Evolutionary conservation across 2,329 filamentous ascomycete species (phyloP), one percentile per base, ranked within the genome.

Genomic region (Diaporthe vaccinii): DNA sequence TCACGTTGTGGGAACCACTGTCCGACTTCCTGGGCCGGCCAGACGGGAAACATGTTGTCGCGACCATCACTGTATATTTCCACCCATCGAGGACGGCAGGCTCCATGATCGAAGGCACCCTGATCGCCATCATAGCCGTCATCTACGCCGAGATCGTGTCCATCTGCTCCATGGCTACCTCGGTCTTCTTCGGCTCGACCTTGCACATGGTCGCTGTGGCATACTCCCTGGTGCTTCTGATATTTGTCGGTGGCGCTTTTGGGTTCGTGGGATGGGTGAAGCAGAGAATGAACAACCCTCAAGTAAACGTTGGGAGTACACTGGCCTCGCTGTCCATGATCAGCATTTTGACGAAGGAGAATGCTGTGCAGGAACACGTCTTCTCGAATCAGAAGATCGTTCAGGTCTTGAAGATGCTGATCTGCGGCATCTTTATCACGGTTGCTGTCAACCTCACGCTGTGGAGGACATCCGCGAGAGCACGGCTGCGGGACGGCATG

Each of bases 21-120:
- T 92, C 95, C 22, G 86, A 88, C 10, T 90, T 95, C 74, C 87
- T 98, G 22, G 96, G 96, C 15, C 89, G 93, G 77, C 93, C 95
- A 81, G 96, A 98, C 84, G 95, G 95, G 69, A 98, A 98, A 82
- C 96, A 98, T 84, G 93, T 98, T 81, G 95, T 98, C 70, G 95
- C 95, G 44, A 98, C 96, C 2, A 91, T 98, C 75, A 97, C 95
- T 0, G 96, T 98, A 15, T 98, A 98, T 81, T 98, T 98, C 80
- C 95, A 98, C 82, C 95, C 96, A 6, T 94, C 95, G 8, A 89
- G 96, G 75, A 95, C 95, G 25, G 91, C 93, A 36, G 96, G 96
- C 0, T 97, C 94, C 78, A 98, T 98, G 95, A 90, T 95, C 75
- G 94, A 98, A 84, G 96, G 95, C 4, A 90, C 93, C 15, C 85